Conservation (phyloP, 2,329 filamentous ascomycete genomes). For the Fusarium nurragi region DNA sequence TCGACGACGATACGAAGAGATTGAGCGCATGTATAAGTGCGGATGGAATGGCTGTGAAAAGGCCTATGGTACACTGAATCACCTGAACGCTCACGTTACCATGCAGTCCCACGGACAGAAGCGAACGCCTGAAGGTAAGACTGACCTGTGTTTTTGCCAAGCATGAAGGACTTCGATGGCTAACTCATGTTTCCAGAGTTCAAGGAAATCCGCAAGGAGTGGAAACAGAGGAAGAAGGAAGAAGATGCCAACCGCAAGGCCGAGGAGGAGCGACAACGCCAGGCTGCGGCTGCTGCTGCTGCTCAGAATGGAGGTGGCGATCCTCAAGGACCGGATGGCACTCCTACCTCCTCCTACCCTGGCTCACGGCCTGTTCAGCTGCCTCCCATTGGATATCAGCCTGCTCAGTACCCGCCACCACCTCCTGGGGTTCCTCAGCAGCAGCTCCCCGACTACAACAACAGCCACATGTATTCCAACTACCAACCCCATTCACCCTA, state of each 20-base stretch:
- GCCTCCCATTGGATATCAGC: slow-evolving; percentile 79
- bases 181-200: slow-evolving; percentile 74
- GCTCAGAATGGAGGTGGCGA: slow-evolving; percentile 61
- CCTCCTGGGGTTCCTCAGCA: slow-evolving; percentile 63
- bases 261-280: slow-evolving; percentile 84
- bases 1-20: slow-evolving; percentile 93
- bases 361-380: slow-evolving; percentile 70
- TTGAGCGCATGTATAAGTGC: slow-evolving; percentile 99
- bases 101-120: slow-evolving; percentile 98
- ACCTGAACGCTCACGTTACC: slow-evolving; percentile 96
- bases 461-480: slow-evolving; percentile 63
- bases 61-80: slow-evolving; percentile 96
- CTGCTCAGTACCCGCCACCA: slow-evolving; percentile 72
- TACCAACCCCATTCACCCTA: slow-evolving; percentile 70
- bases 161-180: background rate
- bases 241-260: slow-evolving; percentile 67
- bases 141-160: background rate
- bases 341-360: slow-evolving; percentile 63
- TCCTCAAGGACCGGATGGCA: slow-evolving; percentile 54
- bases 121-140: slow-evolving; percentile 94
- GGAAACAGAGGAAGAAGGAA: slow-evolving; percentile 99
- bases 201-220: slow-evolving; percentile 98
- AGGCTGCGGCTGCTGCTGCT: slow-evolving; percentile 61
- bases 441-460: slow-evolving; percentile 64
- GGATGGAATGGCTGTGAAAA: slow-evolving; percentile 99